A percentile compares a stretch with the other conserved stretches of the same genome.
These are phyloP conservation scores for Annona cherimola DNA, from an alignment of 164 flowering plant genomes.

Conservation along the genomic window DNA sequence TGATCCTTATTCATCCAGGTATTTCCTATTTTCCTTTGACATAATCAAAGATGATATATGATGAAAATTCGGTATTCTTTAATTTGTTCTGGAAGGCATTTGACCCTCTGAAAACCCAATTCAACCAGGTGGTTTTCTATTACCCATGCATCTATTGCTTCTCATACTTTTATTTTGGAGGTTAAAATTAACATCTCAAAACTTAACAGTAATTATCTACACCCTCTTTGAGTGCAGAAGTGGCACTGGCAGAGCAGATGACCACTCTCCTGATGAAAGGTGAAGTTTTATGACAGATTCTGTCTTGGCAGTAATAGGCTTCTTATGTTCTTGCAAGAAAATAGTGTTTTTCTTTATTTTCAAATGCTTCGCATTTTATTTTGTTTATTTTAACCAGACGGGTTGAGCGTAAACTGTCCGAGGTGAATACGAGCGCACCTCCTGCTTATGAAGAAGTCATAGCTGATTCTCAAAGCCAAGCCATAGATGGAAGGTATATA, in stretches of 20 bases:
- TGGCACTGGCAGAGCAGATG: slow-evolving; percentile 61
- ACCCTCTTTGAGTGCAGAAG: slow-evolving; percentile 41
- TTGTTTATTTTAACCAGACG: slow-evolving; percentile 24
- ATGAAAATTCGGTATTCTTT: neutral
- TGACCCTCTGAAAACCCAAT: neutral
- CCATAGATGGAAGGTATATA: slow-evolving; percentile 60
- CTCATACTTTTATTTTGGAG: too few relatives aligned
- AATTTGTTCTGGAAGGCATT: neutral
- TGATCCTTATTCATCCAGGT: slow-evolving; percentile 83
- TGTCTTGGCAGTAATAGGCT: neutral
- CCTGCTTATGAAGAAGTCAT: slow-evolving; percentile 93
- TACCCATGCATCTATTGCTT: too few relatives aligned
- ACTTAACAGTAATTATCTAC: neutral
- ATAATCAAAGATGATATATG: neutral
- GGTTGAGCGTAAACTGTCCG: slow-evolving; percentile 67
- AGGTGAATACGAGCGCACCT: slow-evolving; percentile 71
- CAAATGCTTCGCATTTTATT: neutral
- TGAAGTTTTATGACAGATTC: slow-evolving; percentile 15
- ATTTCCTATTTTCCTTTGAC: slow-evolving; percentile 4
- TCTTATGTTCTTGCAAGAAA: neutral
- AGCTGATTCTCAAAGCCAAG: slow-evolving; percentile 53
- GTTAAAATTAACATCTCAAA: neutral
- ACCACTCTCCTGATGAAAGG: slow-evolving; percentile 79
- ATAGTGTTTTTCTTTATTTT: neutral
- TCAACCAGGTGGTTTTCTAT: too few relatives aligned